Evolutionary conservation across 1,139 yeast species (phyloP).

Genomic region (Hanseniaspora uvarum): DNA sequence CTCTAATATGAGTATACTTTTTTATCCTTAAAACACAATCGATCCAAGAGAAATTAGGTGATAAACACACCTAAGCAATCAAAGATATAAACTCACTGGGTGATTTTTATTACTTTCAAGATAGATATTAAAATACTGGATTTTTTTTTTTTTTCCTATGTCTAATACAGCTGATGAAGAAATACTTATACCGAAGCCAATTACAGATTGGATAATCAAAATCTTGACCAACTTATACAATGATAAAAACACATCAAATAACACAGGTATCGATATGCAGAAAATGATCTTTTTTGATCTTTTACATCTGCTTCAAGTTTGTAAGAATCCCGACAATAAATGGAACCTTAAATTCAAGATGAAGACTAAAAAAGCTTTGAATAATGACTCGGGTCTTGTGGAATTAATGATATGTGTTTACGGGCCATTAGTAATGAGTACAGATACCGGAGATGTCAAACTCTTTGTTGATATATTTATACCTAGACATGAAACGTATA

Average conservation of each 20-base stretch:
- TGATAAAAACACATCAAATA: background rate
- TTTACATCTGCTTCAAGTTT: slow-evolving; percentile 41
- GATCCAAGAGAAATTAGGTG: no score
- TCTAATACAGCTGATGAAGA: background rate
- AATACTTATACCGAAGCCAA: slow-evolving; percentile 34
- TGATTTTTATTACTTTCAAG: background rate
- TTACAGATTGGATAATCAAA: slow-evolving; percentile 49
- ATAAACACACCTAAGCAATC: no score
- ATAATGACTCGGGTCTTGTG: slow-evolving; percentile 44
- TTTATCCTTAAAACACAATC: no score
- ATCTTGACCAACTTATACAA: slow-evolving; percentile 40
- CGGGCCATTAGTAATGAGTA: slow-evolving; percentile 33
- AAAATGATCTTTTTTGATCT: slow-evolving; percentile 44
- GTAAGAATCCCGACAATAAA: slow-evolving; percentile 2
- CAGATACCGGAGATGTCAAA: slow-evolving; percentile 30
- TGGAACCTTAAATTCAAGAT: slow-evolving; percentile 45
- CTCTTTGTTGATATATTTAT: slow-evolving; percentile 71
- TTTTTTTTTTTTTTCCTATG: background rate
- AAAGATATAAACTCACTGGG: background rate
- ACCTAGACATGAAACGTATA: slow-evolving; percentile 55
- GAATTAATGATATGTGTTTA: slow-evolving; percentile 52
- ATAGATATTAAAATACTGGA: background rate
- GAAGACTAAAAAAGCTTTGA: slow-evolving; percentile 61
- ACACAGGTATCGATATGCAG: slow-evolving; percentile 1
- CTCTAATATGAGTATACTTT: no score